Conservation (phyloP, 305 asterid genomes). For the Solanum hybrid region DNA sequence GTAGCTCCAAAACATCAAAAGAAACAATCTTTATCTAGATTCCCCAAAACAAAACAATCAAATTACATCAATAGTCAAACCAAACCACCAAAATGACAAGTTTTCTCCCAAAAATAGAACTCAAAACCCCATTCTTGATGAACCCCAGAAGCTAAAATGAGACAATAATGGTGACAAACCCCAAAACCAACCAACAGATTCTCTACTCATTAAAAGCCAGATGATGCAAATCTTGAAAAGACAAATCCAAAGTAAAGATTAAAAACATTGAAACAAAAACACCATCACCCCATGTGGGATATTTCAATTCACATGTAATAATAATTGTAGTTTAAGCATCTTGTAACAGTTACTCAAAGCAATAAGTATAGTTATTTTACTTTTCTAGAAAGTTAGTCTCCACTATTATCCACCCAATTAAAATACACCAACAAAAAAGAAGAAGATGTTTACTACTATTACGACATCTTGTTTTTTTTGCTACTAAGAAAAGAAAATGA, state of each 20-base stretch:
- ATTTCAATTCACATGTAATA: not conserved
- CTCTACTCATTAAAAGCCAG: not conserved
- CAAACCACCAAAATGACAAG: not conserved
- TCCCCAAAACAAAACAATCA: not conserved
- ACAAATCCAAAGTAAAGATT: not conserved
- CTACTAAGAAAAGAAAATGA: constrained; percentile 1
- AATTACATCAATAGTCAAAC: not conserved
- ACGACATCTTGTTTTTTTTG: constrained; percentile 23
- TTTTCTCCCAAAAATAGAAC: not conserved
- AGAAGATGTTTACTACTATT: not conserved
- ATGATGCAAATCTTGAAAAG: constrained; percentile 3
- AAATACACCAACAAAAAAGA: not conserved
- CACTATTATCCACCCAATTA: not conserved
- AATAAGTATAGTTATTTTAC: not conserved
- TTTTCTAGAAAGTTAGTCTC: not conserved
- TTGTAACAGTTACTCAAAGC: constrained; percentile 12
- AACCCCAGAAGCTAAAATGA: constrained; percentile 4
- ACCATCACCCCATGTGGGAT: constrained; percentile 9
- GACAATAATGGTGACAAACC: not conserved
- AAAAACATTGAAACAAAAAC: not conserved
- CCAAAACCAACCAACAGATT: not conserved
- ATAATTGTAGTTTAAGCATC: constrained; percentile 1
- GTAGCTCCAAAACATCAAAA: not conserved
- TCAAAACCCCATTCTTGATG: not conserved
- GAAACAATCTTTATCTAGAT: not conserved